Conservation (phyloP, 1,139 yeast species). For the Scheffersomyces titani region DNA sequence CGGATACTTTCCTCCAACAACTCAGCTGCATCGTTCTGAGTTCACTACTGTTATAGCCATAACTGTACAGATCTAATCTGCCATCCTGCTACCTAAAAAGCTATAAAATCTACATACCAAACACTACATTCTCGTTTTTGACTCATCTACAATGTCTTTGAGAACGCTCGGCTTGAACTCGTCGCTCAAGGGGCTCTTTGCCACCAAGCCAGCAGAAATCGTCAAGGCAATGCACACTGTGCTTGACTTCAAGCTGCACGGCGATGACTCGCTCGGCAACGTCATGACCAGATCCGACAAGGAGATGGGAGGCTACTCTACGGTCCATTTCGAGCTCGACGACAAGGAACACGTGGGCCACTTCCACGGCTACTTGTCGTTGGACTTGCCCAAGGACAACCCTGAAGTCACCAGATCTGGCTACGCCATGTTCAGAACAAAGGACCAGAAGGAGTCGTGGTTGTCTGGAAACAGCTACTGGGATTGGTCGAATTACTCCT, state of each 20-base stretch:
- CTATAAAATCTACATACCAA: too few species aligned
- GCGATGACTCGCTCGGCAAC: constrained; percentile 42
- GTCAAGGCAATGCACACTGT: constrained; percentile 41
- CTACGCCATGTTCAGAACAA: constrained; percentile 85
- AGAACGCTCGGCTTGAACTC: constrained; percentile 46
- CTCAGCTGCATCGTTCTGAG: neutral
- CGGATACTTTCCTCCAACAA: neutral
- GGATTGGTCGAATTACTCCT: constrained; percentile 64
- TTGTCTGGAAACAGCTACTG: constrained; percentile 48
- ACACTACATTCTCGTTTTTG: neutral
- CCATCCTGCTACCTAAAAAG: too few species aligned
- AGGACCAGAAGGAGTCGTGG: constrained; percentile 58
- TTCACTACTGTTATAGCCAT: neutral
- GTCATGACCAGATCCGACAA: constrained; percentile 67
- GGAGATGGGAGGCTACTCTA: constrained; percentile 77
- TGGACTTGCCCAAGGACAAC: constrained; percentile 70
- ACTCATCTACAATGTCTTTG: constrained; percentile 33
- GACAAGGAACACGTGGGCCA: constrained; percentile 45
- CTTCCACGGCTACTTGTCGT: constrained; percentile 71
- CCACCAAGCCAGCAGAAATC: constrained; percentile 28
- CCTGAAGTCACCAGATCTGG: constrained; percentile 75
- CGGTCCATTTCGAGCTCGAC: constrained; percentile 54
- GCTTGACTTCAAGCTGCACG: constrained; percentile 54
- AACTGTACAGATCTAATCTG: neutral
- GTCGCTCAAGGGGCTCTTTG: constrained; percentile 38